Base-by-base conservation (phyloP, 1,284 basidiomycete genomes). In the Jaminaea rosea region DNA sequence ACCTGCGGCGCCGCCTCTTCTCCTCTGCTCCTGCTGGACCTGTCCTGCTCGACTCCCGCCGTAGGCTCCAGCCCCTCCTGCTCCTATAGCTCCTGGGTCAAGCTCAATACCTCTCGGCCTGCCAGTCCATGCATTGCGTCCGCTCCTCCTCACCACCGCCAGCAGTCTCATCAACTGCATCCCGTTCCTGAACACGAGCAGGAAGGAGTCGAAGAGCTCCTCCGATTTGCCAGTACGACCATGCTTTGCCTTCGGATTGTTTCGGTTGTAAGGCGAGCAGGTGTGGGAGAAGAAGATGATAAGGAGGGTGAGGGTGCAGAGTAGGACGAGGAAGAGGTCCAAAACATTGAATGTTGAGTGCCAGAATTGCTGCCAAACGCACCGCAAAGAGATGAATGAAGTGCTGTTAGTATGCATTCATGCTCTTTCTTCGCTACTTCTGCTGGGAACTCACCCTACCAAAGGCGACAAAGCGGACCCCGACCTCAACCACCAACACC, bases 261-360 rank as follows among this genome's bases (percentile, higher is more conserved):
- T 52, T 13, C 59, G 50, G 4, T 59, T 54, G 49, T 60, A 62
- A 2, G 71, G 71, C 21, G 68, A 69, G 53, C 71, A 73, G 19
- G 69, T 70, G 50, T 71, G 69, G 19, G 65, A 60, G 46, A 73
- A 63, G 26, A 69, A 66, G 50, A 73, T 59, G 32, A 73, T 58
- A 28, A 65, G 29, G 19, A 73, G 58, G 24, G 71, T 73, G 7
- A 73, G 42, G 13, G 63, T 53, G 49, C 71, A 73, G 6, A 73
- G 36, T 17, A 67, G 31, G 2, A 72, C 69, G 15, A 73, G 53
- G 32, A 58, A 55, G 15, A 73, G 56, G 42, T 73, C 71, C 19
- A 73, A 50, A 11, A 71, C 50, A 52, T 73, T 73, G 57, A 67
- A 71, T 9, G 66, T 63, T 27, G 63, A 66, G 34, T 69, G 67